phyloP scores from a whole-genome alignment of 768 basidiomycete species.

The Tricholoma sp. region DNA sequence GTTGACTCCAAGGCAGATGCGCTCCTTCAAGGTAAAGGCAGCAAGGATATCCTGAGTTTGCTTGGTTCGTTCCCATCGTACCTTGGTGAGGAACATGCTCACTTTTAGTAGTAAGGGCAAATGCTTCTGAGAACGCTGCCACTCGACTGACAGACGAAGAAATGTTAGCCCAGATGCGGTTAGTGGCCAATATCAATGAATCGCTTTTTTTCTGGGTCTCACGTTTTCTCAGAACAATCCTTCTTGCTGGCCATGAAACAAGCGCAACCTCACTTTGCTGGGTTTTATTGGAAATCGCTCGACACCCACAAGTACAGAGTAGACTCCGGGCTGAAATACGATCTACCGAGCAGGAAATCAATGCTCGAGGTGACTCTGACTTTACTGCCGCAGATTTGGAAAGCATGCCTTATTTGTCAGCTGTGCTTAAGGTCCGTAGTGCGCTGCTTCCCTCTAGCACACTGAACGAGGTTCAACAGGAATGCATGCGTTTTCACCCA shows the following conservation, averaged over 20 bases:
- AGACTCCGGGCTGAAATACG: conserved; percentile 59
- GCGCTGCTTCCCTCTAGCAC: neutral
- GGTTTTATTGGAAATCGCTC: conserved; percentile 59
- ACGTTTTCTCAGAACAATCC: conserved; percentile 29
- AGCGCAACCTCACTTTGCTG: conserved; percentile 55
- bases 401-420: conserved; percentile 42
- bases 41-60: conserved; percentile 52
- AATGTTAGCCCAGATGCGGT: conserved; percentile 37
- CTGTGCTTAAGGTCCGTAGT: conserved; percentile 39
- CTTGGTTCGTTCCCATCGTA: conserved; percentile 36
- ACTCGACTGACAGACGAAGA: conserved; percentile 34
- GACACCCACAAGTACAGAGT: conserved; percentile 50
- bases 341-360: conserved; percentile 26
- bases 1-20: conserved; percentile 44
- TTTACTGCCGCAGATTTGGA: conserved; percentile 46
- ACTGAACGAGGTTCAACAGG: conserved; percentile 21
- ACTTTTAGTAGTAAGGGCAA: conserved; percentile 34
- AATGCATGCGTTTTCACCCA: conserved; percentile 50
- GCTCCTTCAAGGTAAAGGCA: conserved; percentile 41
- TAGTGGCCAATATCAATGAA: neutral
- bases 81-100: neutral
- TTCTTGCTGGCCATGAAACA: conserved; percentile 56
- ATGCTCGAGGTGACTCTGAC: conserved; percentile 32
- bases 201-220: neutral
- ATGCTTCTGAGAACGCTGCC: conserved; percentile 32